A percentile compares a stretch with the other conserved stretches of the same genome.
These are phyloP conservation scores for Kazachstania sp. DNA, from an alignment of 1,139 yeast genomes.

Conservation along the genomic window DNA sequence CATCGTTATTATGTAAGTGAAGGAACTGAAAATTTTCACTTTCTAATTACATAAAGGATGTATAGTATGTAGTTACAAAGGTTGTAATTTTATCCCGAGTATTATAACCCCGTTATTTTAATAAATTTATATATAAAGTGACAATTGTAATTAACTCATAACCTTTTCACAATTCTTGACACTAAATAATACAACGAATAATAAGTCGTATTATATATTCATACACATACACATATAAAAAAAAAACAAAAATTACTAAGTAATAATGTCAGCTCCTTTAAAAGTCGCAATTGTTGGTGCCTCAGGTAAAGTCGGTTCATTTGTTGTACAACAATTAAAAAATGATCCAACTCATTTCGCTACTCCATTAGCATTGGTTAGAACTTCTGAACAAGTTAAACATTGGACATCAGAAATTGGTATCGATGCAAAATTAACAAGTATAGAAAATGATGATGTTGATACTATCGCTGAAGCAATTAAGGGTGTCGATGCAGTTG, in stretches of 20 bases:
- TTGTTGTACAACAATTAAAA: slow-evolving; percentile 31
- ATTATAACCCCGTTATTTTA: too few relatives aligned
- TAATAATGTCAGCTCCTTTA: slow-evolving; percentile 3
- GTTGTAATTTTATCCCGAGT: too few relatives aligned
- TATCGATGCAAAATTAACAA: slow-evolving; percentile 34
- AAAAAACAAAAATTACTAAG: too few relatives aligned
- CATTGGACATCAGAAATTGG: slow-evolving; percentile 34
- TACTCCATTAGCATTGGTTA: slow-evolving; percentile 43
- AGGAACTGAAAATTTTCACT: too few relatives aligned
- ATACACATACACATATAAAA: background rate
- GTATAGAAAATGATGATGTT: slow-evolving; percentile 34
- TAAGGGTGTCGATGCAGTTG: slow-evolving; percentile 42
- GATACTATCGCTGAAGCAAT: slow-evolving; percentile 35
- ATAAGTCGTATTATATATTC: too few relatives aligned
- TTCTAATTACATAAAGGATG: too few relatives aligned
- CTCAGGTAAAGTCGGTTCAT: slow-evolving; percentile 51
- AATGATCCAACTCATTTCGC: slow-evolving; percentile 8
- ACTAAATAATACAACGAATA: too few relatives aligned
- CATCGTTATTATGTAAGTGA: too few relatives aligned
- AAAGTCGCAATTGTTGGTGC: slow-evolving; percentile 51
- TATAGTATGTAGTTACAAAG: too few relatives aligned
- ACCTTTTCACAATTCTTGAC: too few relatives aligned
- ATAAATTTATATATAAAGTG: too few relatives aligned
- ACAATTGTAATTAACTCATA: too few relatives aligned
- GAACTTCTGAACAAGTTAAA: slow-evolving; percentile 40